phyloP scores from a whole-genome alignment of 2,329 filamentous ascomycete genomes.

The Rasamsonia emersonii region DNA sequence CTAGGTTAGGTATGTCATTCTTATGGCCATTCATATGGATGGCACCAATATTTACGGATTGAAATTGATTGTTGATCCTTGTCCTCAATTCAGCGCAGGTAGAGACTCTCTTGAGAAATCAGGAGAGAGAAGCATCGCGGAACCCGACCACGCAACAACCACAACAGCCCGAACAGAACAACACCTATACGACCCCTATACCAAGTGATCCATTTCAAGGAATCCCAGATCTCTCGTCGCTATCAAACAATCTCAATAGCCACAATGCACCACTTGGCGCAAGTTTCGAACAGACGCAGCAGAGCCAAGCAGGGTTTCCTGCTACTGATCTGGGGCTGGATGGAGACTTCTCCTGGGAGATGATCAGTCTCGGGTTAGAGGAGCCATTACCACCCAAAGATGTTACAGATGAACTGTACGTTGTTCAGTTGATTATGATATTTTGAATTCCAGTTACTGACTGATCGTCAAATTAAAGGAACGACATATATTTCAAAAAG shows the following conservation, averaged over 20 bases:
- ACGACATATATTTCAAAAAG: slow-evolving; percentile 84
- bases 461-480: slow-evolving; percentile 38
- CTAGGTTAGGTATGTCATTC: slow-evolving; percentile 79
- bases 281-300: slow-evolving; percentile 13
- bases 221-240: slow-evolving; percentile 17
- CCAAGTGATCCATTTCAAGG: slow-evolving; percentile 22
- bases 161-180: slow-evolving; percentile 12
- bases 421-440: slow-evolving; percentile 1
- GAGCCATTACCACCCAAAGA: slow-evolving; percentile 72
- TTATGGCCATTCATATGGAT: too few species aligned
- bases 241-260: slow-evolving; percentile 14
- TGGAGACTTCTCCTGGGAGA: slow-evolving; percentile 65
- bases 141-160: slow-evolving; percentile 22
- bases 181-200: slow-evolving; percentile 14
- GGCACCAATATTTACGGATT: too few species aligned
- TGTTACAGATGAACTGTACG: slow-evolving; percentile 74
- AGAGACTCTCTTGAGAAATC: slow-evolving; percentile 77
- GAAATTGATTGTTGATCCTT: slow-evolving; percentile 9
- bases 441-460: slow-evolving; percentile 9
- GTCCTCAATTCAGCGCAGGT: slow-evolving; percentile 62
- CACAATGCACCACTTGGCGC: slow-evolving; percentile 18
- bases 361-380: slow-evolving; percentile 72
- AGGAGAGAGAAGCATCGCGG: slow-evolving; percentile 44
- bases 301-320: slow-evolving; percentile 14
- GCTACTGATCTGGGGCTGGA: slow-evolving; percentile 16